Percentiles rank a stretch among this genome's conserved stretches.
These are phyloP conservation scores for Rhodamnia rubescens DNA, from an alignment of 345 rosid genomes.

Conservation along the genomic window DNA sequence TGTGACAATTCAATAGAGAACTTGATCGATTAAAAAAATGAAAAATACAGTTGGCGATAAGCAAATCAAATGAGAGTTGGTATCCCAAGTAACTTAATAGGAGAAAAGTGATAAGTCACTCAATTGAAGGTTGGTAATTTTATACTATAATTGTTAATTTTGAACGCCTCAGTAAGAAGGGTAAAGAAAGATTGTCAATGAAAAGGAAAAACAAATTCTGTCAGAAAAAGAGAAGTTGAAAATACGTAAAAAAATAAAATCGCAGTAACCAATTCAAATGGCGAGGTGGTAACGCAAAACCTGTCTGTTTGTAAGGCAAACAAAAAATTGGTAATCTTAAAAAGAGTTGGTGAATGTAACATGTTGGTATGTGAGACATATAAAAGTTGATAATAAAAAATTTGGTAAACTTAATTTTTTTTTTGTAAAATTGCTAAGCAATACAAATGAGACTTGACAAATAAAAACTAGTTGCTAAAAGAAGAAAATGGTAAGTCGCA, in stretches of 20 bases:
- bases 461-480: neutral
- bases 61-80: neutral
- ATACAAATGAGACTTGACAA: neutral
- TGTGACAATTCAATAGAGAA: neutral
- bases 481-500: neutral
- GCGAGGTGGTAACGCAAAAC: neutral
- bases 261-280: neutral
- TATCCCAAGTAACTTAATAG: neutral
- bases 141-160: neutral
- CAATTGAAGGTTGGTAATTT: neutral
- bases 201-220: neutral
- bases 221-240: neutral
- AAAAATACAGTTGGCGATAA: neutral
- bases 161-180: neutral
- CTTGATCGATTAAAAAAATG: neutral
- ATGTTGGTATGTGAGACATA: neutral
- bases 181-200: neutral
- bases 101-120: no score
- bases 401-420: neutral
- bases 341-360: neutral
- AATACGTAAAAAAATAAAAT: neutral
- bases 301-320: neutral
- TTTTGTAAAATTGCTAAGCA: neutral
- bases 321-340: neutral
- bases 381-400: neutral